A percentile compares a stretch with the other conserved stretches of the same genome.
Conservation (phyloP, 179 eudicot species). For the Monotropa hypopitys region DNA sequence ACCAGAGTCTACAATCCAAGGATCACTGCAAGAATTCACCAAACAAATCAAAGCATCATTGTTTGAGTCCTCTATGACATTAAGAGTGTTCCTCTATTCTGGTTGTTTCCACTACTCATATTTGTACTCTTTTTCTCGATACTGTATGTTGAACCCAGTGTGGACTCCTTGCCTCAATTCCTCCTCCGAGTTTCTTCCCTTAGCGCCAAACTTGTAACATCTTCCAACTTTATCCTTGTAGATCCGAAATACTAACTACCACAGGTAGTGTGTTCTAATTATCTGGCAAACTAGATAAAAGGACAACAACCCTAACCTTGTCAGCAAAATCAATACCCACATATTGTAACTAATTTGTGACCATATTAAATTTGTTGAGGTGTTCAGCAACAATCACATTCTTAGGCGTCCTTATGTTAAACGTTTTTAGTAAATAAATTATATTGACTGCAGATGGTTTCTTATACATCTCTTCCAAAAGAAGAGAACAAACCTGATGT, state of each 20-base stretch:
- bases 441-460: too few relatives aligned
- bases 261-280: not conserved
- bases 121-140: not conserved
- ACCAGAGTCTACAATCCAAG: not conserved
- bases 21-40: not conserved
- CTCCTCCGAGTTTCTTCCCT: not conserved
- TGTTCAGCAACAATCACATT: not conserved
- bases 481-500: too few relatives aligned
- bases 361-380: not conserved
- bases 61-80: not conserved
- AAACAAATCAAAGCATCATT: not conserved
- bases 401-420: not conserved
- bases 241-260: not conserved
- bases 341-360: not conserved
- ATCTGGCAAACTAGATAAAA: too few relatives aligned
- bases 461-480: too few relatives aligned
- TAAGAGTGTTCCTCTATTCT: not conserved
- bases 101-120: not conserved
- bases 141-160: not conserved
- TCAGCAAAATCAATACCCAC: not conserved
- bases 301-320: slow-evolving; percentile 6
- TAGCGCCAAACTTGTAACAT: not conserved
- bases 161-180: not conserved
- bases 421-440: too few relatives aligned
- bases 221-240: not conserved